Percentiles rank a stretch among this genome's conserved stretches.
These are phyloP conservation scores for Phytophthora constricta DNA, from an alignment of 352 stramenopile species.

Conservation along the genomic window DNA sequence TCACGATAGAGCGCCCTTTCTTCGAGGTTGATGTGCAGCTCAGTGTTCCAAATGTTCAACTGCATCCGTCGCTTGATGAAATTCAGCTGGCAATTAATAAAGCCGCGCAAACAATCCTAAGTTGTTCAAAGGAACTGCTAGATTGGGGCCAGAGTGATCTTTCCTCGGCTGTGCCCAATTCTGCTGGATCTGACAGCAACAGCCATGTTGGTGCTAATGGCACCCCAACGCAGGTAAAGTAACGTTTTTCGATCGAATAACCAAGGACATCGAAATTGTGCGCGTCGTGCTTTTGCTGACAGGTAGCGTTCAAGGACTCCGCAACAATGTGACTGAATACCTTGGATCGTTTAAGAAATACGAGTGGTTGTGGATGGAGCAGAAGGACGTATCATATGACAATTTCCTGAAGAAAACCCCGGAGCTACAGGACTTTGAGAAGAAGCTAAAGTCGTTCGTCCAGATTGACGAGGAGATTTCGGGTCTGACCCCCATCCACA, in stretches of 20 bases:
- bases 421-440: slow-evolving; percentile 96
- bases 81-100: slow-evolving; percentile 99
- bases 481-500: slow-evolving; percentile 86
- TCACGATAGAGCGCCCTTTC: slow-evolving; percentile 95
- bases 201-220: slow-evolving; percentile 5
- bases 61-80: slow-evolving; percentile 96
- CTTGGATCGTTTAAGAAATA: slow-evolving; percentile 95
- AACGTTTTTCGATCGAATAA: slow-evolving; percentile 98
- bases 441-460: slow-evolving; percentile 96
- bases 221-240: slow-evolving; percentile 53
- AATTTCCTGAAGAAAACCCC: slow-evolving; percentile 95
- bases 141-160: slow-evolving; percentile 93
- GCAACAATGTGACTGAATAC: slow-evolving; percentile 98
- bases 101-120: slow-evolving; percentile 96
- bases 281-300: slow-evolving; percentile 97
- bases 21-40: slow-evolving; percentile 99
- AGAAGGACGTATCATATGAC: slow-evolving; percentile 96
- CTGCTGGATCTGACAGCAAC: slow-evolving; percentile 21
- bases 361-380: slow-evolving; percentile 98
- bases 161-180: slow-evolving; percentile 28
- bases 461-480: slow-evolving; percentile 96
- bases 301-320: slow-evolving; percentile 96
- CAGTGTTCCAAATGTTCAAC: slow-evolving; percentile 91
- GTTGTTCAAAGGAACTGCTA: slow-evolving; percentile 96
- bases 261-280: slow-evolving; percentile 99